These are phyloP conservation scores for Coemansia sp. DNA, from an alignment of 192 early-diverging fungal species.

Conservation along the genomic window DNA sequence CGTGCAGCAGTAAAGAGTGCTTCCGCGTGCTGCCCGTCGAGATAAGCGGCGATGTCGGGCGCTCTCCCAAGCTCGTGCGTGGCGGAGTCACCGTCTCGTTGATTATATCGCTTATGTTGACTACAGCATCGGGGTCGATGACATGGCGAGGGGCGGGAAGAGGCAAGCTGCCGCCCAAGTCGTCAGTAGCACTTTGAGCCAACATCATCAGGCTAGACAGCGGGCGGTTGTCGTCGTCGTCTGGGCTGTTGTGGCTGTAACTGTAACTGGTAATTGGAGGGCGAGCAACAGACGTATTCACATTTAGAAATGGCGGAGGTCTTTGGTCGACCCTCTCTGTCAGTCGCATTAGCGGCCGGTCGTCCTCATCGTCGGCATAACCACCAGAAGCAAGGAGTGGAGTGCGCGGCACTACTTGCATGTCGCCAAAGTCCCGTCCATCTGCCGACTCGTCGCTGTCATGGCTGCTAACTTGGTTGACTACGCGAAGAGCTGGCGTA, in stretches of 20 bases:
- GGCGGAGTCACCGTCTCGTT: conserved; percentile 22
- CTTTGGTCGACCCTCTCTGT: conserved; percentile 15
- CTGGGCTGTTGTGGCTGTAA: conserved; percentile 11
- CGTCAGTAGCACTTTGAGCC: conserved; percentile 23
- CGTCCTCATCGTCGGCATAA: conserved; percentile 35
- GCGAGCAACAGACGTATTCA: conserved; percentile 12
- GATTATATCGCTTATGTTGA: conserved; percentile 37
- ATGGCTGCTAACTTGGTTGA: conserved; percentile 19
- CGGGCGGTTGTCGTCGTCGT: conserved; percentile 51
- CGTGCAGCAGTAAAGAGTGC: conserved; percentile 41
- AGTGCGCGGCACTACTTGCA: conserved; percentile 4
- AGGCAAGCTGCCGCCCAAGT: conserved; percentile 38
- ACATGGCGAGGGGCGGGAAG: conserved; percentile 46
- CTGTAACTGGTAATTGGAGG: neutral
- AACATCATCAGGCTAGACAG: conserved; percentile 41
- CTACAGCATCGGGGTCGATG: conserved; percentile 36
- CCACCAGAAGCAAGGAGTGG: neutral
- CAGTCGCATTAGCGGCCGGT: conserved; percentile 34
- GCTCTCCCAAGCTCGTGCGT: conserved; percentile 30
- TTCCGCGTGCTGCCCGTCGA: conserved; percentile 31
- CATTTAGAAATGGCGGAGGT: conserved; percentile 16
- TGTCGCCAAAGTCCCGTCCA: conserved; percentile 2
- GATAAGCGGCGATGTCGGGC: conserved; percentile 30
- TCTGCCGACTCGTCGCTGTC: conserved; percentile 20
- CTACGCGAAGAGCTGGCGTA: conserved; percentile 23